A percentile compares a stretch with the other conserved stretches of the same genome.
phyloP scores from a whole-genome alignment of 2,329 filamentous ascomycete genomes.

The Fusarium incarnatum region DNA sequence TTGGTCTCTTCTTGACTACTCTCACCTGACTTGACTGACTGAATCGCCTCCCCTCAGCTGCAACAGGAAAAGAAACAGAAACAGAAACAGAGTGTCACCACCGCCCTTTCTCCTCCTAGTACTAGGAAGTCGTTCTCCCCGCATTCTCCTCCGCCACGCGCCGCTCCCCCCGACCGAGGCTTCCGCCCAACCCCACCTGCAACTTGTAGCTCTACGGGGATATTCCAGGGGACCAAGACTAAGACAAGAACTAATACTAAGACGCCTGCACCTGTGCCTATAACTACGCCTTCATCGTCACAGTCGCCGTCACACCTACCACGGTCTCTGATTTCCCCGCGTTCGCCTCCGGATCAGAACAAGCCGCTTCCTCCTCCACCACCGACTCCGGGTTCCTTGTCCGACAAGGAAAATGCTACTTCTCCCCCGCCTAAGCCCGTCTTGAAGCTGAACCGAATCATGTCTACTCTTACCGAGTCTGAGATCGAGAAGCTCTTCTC shows the following conservation, averaged over 20 bases:
- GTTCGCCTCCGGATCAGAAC: constrained; percentile 61
- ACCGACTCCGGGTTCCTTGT: constrained; percentile 56
- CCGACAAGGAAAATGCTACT: constrained; percentile 39
- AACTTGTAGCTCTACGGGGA: constrained; percentile 23
- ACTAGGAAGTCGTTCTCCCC: constrained; percentile 30
- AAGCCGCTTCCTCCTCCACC: constrained; percentile 68
- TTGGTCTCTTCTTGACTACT: neutral
- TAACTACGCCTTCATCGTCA: constrained; percentile 35
- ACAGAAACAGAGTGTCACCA: constrained; percentile 1
- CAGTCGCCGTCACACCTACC: constrained; percentile 44
- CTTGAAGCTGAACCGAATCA: constrained; percentile 67
- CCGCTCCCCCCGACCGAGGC: constrained; percentile 43
- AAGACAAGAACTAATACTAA: constrained; percentile 18
- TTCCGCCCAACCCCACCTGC: constrained; percentile 42
- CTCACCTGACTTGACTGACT: constrained; percentile 6
- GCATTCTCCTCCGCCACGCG: constrained; percentile 45
- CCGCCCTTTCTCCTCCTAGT: constrained; percentile 4
- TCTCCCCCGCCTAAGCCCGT: constrained; percentile 55
- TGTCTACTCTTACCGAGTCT: constrained; percentile 67
- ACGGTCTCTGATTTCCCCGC: constrained; percentile 48
- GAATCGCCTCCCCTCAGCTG: constrained; percentile 13
- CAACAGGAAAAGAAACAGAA: constrained; percentile 2
- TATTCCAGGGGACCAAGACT: constrained; percentile 27
- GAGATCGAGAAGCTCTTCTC: constrained; percentile 79
- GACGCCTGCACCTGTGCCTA: neutral